phyloP scores from a whole-genome alignment of 1,284 basidiomycete genomes.

The Boletus smithii region DNA sequence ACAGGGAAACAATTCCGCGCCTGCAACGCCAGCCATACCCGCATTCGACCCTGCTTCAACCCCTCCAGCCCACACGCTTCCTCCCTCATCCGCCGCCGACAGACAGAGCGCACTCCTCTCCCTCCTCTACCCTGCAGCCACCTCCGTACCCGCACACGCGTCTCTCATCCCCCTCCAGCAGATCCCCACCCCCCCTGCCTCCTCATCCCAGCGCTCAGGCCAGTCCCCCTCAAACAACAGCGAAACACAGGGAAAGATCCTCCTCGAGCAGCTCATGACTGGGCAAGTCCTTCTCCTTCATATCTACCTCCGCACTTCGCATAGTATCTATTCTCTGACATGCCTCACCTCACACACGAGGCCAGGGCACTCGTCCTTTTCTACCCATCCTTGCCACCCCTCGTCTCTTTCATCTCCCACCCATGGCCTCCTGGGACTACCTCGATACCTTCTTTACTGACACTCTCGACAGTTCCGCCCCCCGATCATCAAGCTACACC shows the following conservation, averaged over 20 bases:
- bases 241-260: conserved; percentile 66
- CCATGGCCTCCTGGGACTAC: conserved; percentile 35
- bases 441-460: conserved; percentile 32
- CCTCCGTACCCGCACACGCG: conserved; percentile 29
- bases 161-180: conserved; percentile 44
- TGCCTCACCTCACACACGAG: conserved; percentile 31
- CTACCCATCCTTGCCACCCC: conserved; percentile 6
- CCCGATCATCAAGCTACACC: conserved; percentile 54
- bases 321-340: no score
- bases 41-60: conserved; percentile 42
- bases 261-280: conserved; percentile 76
- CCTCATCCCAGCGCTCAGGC: conserved; percentile 52
- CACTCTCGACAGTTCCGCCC: conserved; percentile 41
- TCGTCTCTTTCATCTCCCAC: conserved; percentile 5
- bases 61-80: conserved; percentile 38
- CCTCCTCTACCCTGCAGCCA: conserved; percentile 52
- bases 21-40: conserved; percentile 51
- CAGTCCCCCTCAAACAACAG: conserved; percentile 50
- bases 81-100: conserved; percentile 48
- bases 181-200: conserved; percentile 64
- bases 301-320: not conserved
- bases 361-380: conserved; percentile 21
- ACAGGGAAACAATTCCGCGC: conserved; percentile 43
- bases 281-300: conserved; percentile 56
- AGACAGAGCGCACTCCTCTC: conserved; percentile 71